Conservation (phyloP, 306 rosid genomes). For the Trifolium fragiferum region DNA sequence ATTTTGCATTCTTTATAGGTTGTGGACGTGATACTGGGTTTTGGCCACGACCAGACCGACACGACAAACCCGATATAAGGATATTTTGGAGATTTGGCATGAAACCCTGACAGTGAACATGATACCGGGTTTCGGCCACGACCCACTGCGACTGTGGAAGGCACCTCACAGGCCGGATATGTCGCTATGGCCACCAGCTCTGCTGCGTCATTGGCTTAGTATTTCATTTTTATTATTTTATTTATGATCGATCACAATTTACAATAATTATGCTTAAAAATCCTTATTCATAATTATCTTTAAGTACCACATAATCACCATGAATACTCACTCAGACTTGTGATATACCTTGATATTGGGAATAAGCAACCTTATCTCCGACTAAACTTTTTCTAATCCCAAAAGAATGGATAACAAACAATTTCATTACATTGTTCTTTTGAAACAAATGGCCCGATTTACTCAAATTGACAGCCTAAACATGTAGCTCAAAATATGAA, state of each 20-base stretch:
- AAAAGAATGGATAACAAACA: too few relatives aligned
- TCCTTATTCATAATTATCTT: not conserved
- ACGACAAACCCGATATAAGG: too few relatives aligned
- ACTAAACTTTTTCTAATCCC: too few relatives aligned
- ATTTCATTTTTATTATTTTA: not conserved
- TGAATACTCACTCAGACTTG: not conserved
- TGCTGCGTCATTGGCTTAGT: not conserved
- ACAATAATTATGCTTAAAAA: not conserved
- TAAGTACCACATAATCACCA: not conserved
- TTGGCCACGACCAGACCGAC: too few relatives aligned
- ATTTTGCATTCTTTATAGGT: too few relatives aligned
- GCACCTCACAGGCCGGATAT: not conserved
- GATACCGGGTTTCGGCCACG: too few relatives aligned
- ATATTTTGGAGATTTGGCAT: not conserved
- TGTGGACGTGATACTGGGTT: too few relatives aligned
- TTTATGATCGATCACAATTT: not conserved
- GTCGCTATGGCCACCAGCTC: not conserved
- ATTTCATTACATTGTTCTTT: not conserved
- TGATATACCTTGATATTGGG: not conserved
- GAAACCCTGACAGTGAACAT: not conserved
- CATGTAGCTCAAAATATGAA: slow-evolving; percentile 23
- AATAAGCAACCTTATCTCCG: slow-evolving; percentile 8
- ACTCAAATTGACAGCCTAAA: not conserved
- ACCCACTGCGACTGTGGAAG: not conserved
- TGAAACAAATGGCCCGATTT: not conserved